These are phyloP conservation scores for Clonostachys solani DNA, from an alignment of 2,329 filamentous ascomycete species.

Conservation along the genomic window DNA sequence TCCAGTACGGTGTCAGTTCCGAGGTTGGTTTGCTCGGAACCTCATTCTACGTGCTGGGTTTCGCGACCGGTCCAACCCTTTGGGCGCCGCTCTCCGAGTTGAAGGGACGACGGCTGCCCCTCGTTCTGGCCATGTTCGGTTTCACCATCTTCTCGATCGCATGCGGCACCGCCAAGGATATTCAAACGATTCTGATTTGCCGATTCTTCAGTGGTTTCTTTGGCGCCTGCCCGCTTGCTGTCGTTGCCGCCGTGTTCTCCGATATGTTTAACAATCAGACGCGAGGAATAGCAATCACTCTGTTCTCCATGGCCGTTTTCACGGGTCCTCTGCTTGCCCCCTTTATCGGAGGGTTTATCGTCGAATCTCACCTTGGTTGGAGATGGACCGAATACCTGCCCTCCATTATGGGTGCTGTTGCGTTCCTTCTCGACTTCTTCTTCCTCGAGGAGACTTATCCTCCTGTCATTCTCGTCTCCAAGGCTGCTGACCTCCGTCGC, in stretches of 20 bases:
- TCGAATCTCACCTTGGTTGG: conserved; percentile 61
- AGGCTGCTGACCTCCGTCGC: conserved; percentile 57
- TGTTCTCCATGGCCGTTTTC: conserved; percentile 51
- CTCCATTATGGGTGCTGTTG: conserved; percentile 49
- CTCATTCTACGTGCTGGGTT: conserved; percentile 67
- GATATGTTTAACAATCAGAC: conserved; percentile 67
- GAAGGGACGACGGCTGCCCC: conserved; percentile 59
- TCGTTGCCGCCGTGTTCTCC: conserved; percentile 67
- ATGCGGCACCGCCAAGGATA: conserved; percentile 60
- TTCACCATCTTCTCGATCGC: conserved; percentile 67
- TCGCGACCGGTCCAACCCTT: conserved; percentile 67
- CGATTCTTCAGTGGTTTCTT: conserved; percentile 74
- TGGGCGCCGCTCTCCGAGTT: conserved; percentile 73
- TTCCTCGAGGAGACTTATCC: conserved; percentile 69
- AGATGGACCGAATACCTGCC: conserved; percentile 33
- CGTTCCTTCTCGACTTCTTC: conserved; percentile 55
- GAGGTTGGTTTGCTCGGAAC: conserved; percentile 63
- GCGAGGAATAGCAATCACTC: conserved; percentile 43
- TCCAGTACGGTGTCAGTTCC: conserved; percentile 53
- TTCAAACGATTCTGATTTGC: conserved; percentile 66
- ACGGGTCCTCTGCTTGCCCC: conserved; percentile 63
- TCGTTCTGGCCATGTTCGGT: conserved; percentile 59
- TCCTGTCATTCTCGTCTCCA: conserved; percentile 57
- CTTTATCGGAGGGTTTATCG: conserved; percentile 66
- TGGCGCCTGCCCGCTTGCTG: conserved; percentile 63